Conservation (phyloP, 768 basidiomycete species). For the Leccinum uliginosum region DNA sequence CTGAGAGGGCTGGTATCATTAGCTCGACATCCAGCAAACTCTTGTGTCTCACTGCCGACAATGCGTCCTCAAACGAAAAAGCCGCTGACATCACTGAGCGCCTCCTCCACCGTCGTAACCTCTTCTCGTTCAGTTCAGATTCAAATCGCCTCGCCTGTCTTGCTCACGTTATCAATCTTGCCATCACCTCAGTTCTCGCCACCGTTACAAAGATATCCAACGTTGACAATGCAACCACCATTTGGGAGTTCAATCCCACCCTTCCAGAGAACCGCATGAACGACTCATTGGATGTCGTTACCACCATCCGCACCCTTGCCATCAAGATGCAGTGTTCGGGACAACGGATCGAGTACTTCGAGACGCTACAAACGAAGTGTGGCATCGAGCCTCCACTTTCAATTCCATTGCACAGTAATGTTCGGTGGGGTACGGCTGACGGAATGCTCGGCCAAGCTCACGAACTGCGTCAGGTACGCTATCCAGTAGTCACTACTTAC, state of each 20-base stretch:
- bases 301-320: background rate
- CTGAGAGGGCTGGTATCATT: background rate
- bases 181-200: background rate
- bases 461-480: background rate
- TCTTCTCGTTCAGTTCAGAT: background rate
- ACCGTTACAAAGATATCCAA: background rate
- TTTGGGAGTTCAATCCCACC: background rate
- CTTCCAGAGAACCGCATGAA: background rate
- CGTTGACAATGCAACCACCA: background rate
- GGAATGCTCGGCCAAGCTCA: too few relatives aligned
- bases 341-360: too few relatives aligned
- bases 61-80: background rate
- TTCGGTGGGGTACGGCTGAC: too few relatives aligned
- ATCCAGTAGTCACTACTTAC: background rate
- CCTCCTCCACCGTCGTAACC: background rate
- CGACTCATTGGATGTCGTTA: background rate
- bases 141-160: background rate
- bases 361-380: too few relatives aligned
- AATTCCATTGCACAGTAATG: too few relatives aligned
- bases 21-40: background rate
- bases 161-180: background rate
- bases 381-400: too few relatives aligned
- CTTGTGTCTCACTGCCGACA: background rate
- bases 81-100: background rate
- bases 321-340: too few relatives aligned